Conservation (phyloP, 2,329 filamentous ascomycete species). For the Metarhizium sp. region DNA sequence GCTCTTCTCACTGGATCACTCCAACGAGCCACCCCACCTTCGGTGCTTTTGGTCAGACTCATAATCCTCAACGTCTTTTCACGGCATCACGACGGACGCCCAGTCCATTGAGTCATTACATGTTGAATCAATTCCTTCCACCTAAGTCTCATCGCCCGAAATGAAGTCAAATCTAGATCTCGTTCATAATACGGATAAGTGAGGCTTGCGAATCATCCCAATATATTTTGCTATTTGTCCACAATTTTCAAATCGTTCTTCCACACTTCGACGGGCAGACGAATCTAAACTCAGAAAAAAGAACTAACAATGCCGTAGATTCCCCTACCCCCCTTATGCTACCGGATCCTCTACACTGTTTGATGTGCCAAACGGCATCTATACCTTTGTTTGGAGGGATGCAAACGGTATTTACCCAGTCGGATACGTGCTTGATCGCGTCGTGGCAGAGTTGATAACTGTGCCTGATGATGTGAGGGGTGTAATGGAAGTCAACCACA, state of each 20-base stretch:
- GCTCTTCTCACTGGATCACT: too few relatives aligned
- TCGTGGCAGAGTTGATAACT: slow-evolving; percentile 37
- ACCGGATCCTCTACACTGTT: slow-evolving; percentile 50
- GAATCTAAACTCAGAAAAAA: not conserved
- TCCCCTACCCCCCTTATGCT: slow-evolving; percentile 63
- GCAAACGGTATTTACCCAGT: slow-evolving; percentile 54
- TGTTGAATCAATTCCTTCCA: too few relatives aligned
- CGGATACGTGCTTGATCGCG: slow-evolving; percentile 47
- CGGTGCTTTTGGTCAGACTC: too few relatives aligned
- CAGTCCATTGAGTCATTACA: too few relatives aligned
- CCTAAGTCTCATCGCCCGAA: not conserved
- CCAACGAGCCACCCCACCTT: too few relatives aligned
- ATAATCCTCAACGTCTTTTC: too few relatives aligned
- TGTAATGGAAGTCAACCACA: slow-evolving; percentile 51
- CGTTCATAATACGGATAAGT: slow-evolving; percentile 45
- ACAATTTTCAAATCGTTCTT: too few relatives aligned
- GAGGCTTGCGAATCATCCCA: slow-evolving; percentile 7
- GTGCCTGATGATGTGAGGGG: slow-evolving; percentile 43
- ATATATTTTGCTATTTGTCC: not conserved
- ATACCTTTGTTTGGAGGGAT: slow-evolving; percentile 55
- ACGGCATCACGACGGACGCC: too few relatives aligned
- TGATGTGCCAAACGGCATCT: slow-evolving; percentile 50
- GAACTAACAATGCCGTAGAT: slow-evolving; percentile 38
- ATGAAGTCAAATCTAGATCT: slow-evolving; percentile 38
- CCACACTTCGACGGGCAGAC: too few relatives aligned